Evolutionary conservation across 352 stramenopile species (phyloP).

Genomic region (Phytophthora pisi): DNA sequence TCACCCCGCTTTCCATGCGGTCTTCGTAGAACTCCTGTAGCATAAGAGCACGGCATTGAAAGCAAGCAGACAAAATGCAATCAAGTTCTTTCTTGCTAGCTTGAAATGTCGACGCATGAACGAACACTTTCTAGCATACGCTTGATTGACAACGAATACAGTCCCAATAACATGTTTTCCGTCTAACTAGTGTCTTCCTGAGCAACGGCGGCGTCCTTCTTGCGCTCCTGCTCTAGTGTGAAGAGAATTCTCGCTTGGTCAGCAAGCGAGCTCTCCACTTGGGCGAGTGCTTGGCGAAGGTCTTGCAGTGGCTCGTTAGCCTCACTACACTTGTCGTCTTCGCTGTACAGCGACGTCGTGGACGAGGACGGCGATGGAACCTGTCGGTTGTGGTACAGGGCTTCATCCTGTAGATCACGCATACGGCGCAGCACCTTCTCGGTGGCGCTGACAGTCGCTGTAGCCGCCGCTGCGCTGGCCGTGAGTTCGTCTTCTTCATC

Average conservation of each 20-base stretch:
- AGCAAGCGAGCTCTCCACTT: conserved; percentile 61
- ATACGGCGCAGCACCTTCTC: conserved; percentile 31
- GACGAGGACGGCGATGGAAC: conserved; percentile 29
- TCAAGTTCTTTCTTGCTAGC: conserved; percentile 15
- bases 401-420: conserved; percentile 39
- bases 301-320: conserved; percentile 35
- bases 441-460: conserved; percentile 19
- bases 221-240: conserved; percentile 47
- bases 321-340: conserved; percentile 22
- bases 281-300: conserved; percentile 36
- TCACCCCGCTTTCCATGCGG: conserved; percentile 37
- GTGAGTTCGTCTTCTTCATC: conserved; percentile 33
- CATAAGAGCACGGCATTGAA: conserved; percentile 34
- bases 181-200: conserved; percentile 10
- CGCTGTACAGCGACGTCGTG: conserved; percentile 28
- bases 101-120: background rate
- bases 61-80: conserved; percentile 25
- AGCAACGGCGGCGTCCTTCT: conserved; percentile 24
- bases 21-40: conserved; percentile 42
- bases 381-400: conserved; percentile 33
- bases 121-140: conserved; percentile 15
- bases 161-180: conserved; percentile 24
- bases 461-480: conserved; percentile 17
- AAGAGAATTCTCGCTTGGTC: conserved; percentile 60
- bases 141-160: conserved; percentile 32